Evolutionary conservation across 2,329 filamentous ascomycete genomes (phyloP).

Genomic region (Fusarium sp.): DNA sequence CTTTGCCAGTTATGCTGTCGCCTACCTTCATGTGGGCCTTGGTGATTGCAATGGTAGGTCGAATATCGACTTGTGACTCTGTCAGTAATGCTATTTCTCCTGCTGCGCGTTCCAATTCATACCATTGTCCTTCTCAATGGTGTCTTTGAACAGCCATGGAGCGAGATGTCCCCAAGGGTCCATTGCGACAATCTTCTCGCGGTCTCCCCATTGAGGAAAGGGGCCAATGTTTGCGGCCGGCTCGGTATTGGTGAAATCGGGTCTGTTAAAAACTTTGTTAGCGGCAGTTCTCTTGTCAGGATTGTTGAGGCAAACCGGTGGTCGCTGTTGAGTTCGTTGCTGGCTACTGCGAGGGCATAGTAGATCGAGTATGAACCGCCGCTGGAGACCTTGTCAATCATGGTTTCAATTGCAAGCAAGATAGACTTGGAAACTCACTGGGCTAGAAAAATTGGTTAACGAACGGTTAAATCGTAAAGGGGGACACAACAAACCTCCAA

Average conservation of each 20-base stretch:
- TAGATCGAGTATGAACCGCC: constrained; percentile 98
- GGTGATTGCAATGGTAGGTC: constrained; percentile 92
- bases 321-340: constrained; percentile 86
- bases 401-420: background rate
- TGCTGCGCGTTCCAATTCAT: constrained; percentile 25
- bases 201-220: constrained; percentile 90
- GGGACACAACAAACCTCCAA: constrained; percentile 66
- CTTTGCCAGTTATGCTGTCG: background rate
- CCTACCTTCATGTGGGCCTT: constrained; percentile 88
- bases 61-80: constrained; percentile 75
- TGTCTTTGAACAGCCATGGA: constrained; percentile 85
- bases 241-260: constrained; percentile 83
- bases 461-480: constrained; percentile 41
- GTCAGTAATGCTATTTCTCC: constrained; percentile 17
- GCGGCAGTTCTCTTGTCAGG: background rate
- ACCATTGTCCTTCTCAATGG: constrained; percentile 81
- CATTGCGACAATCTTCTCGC: constrained; percentile 97
- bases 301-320: constrained; percentile 69
- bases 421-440: constrained; percentile 46
- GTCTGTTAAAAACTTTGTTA: constrained; percentile 54
- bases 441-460: constrained; percentile 51
- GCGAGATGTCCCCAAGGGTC: constrained; percentile 92
- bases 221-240: constrained; percentile 91
- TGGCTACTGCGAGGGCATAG: constrained; percentile 92
- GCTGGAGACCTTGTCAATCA: constrained; percentile 46